Percentiles rank a stretch among this genome's conserved stretches.
Evolutionary conservation across 2,329 filamentous ascomycete genomes (phyloP).

Genomic region (Xylaria sp.): DNA sequence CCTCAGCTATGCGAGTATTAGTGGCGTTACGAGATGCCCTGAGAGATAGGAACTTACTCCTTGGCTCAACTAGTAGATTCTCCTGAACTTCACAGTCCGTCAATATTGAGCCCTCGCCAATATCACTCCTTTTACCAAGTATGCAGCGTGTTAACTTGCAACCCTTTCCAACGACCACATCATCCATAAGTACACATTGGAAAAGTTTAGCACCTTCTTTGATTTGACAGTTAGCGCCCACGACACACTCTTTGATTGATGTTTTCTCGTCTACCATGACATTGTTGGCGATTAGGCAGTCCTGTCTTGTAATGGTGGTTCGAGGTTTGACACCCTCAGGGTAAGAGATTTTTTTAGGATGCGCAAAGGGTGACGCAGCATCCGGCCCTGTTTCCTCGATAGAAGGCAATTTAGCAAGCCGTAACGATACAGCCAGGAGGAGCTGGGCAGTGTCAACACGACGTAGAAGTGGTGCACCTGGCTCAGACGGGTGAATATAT

Average conservation of each 20-base stretch:
- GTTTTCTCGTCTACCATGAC: conserved; percentile 88
- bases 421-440: conserved; percentile 82
- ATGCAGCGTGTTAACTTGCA: conserved; percentile 90
- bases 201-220: conserved; percentile 84
- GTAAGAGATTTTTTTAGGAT: conserved; percentile 82
- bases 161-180: conserved; percentile 83
- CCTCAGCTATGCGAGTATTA: conserved; percentile 63
- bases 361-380: conserved; percentile 77
- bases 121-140: conserved; percentile 79
- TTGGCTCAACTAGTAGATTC: conserved; percentile 85
- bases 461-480: conserved; percentile 74
- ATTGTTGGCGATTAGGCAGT: conserved; percentile 87
- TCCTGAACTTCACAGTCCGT: conserved; percentile 94
- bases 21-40: conserved; percentile 31
- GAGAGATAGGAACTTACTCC: conserved; percentile 61
- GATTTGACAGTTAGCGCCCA: conserved; percentile 89
- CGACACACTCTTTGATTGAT: conserved; percentile 90
- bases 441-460: conserved; percentile 89
- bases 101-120: conserved; percentile 84
- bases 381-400: conserved; percentile 70
- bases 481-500: conserved; percentile 76
- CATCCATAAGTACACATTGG: conserved; percentile 94
- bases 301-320: conserved; percentile 82
- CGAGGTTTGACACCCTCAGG: conserved; percentile 82
- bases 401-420: conserved; percentile 84